Evolutionary conservation across 169 alveolate species (phyloP).

Genomic region (Amoebophrya sp.): DNA sequence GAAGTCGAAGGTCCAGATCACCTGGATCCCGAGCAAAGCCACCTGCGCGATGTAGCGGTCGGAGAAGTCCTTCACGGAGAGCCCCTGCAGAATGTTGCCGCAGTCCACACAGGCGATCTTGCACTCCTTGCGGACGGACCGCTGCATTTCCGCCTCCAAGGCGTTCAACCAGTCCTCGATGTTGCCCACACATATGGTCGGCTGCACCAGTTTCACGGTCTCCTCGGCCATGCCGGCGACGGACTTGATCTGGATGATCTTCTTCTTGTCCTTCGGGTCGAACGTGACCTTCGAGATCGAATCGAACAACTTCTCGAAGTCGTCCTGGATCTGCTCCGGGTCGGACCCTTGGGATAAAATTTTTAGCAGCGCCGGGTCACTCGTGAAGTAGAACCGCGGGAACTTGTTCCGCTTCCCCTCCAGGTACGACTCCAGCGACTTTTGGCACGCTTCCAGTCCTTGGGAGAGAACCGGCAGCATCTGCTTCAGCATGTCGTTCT

Average conservation of each 20-base stretch:
- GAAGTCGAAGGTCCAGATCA: constrained; percentile 80
- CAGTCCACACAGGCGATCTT: neutral
- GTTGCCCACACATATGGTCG: constrained; percentile 71
- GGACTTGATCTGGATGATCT: neutral
- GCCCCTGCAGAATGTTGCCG: constrained; percentile 52
- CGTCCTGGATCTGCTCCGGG: constrained; percentile 85
- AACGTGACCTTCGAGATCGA: constrained; percentile 65
- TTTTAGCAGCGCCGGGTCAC: constrained; percentile 87
- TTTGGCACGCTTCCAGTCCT: constrained; percentile 88
- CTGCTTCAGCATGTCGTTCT: constrained; percentile 87
- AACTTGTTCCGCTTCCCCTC: constrained; percentile 94
- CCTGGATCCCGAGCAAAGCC: constrained; percentile 75
- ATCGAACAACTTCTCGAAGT: constrained; percentile 88
- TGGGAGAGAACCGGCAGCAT: constrained; percentile 75
- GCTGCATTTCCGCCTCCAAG: constrained; percentile 83
- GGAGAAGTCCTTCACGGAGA: constrained; percentile 71
- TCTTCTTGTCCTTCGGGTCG: constrained; percentile 20
- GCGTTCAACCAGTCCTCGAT: constrained; percentile 92
- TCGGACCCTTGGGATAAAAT: constrained; percentile 88
- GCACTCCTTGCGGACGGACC: neutral
- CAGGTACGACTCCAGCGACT: constrained; percentile 85
- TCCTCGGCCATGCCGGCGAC: neutral
- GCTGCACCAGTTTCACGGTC: neutral
- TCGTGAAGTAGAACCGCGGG: constrained; percentile 94
- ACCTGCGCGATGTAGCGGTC: constrained; percentile 81